Conservation (phyloP, 202 grass and related monocot genomes). For the Setaria italica region DNA sequence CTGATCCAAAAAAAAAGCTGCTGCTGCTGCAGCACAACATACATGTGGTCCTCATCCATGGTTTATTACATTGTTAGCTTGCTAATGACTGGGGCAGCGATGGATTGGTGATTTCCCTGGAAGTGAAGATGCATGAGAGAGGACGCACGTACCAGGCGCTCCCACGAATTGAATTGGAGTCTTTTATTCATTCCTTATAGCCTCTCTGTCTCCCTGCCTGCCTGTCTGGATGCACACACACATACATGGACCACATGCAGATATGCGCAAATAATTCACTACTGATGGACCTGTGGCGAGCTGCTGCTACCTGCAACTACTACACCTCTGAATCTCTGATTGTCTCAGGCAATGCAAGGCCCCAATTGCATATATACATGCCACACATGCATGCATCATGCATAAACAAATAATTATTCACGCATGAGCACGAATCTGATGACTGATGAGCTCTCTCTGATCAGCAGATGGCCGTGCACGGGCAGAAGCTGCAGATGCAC, state of each 20-base stretch:
- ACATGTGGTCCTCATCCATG: background rate
- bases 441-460: background rate
- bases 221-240: background rate
- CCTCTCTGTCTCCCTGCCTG: slow-evolving; percentile 35
- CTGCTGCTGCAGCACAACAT: background rate
- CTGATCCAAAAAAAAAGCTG: background rate
- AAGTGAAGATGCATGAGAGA: slow-evolving; percentile 4
- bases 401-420: background rate
- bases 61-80: background rate
- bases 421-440: slow-evolving; percentile 18
- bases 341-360: slow-evolving; percentile 49
- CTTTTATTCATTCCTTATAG: slow-evolving; percentile 49
- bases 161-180: slow-evolving; percentile 42
- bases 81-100: background rate
- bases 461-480: slow-evolving; percentile 15
- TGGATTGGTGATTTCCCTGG: background rate
- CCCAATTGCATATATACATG: slow-evolving; percentile 2
- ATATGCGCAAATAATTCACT: slow-evolving; percentile 35
- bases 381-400: slow-evolving; percentile 25
- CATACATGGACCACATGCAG: slow-evolving; percentile 38
- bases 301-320: background rate
- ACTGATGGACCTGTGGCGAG: background rate
- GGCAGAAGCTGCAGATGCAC: slow-evolving; percentile 25
- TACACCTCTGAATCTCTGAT: slow-evolving; percentile 27
- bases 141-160: background rate